These are phyloP conservation scores for Logfia minima DNA, from an alignment of 129 eudicot species.

Conservation along the genomic window DNA sequence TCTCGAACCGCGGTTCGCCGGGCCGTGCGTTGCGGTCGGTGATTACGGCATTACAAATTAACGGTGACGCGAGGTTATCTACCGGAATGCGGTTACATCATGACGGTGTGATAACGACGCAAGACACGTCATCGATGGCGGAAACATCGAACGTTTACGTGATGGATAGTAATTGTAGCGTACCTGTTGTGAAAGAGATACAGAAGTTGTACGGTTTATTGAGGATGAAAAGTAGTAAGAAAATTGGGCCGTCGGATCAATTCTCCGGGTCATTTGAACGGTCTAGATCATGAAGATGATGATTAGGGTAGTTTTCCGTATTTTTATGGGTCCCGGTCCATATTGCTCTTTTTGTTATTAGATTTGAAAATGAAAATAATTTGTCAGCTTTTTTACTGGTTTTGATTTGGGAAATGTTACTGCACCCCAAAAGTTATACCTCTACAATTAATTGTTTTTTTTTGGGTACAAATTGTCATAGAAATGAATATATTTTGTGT, in stretches of 20 bases:
- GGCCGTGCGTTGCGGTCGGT: slow-evolving; percentile 83
- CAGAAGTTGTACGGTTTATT: slow-evolving; percentile 40
- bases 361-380: slow-evolving; percentile 22
- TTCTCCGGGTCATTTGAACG: slow-evolving; percentile 42
- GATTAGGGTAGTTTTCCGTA: slow-evolving; percentile 21
- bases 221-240: slow-evolving; percentile 43
- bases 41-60: slow-evolving; percentile 69
- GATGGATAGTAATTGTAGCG: slow-evolving; percentile 56
- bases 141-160: slow-evolving; percentile 34
- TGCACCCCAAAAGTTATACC: slow-evolving; percentile 21
- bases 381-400: slow-evolving; percentile 18
- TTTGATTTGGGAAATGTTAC: slow-evolving; percentile 25
- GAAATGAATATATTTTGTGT: slow-evolving; percentile 4
- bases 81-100: slow-evolving; percentile 17
- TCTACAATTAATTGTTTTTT: neutral
- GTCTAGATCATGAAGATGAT: slow-evolving; percentile 29
- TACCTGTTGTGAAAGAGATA: slow-evolving; percentile 57
- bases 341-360: neutral
- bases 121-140: slow-evolving; percentile 36
- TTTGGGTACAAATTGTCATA: slow-evolving; percentile 22
- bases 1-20: slow-evolving; percentile 78
- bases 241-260: slow-evolving; percentile 58
- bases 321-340: neutral
- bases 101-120: slow-evolving; percentile 28
- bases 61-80: slow-evolving; percentile 23